These are phyloP conservation scores for Conticribra guillardii DNA, from an alignment of 108 stramenopile genomes.

Conservation along the genomic window DNA sequence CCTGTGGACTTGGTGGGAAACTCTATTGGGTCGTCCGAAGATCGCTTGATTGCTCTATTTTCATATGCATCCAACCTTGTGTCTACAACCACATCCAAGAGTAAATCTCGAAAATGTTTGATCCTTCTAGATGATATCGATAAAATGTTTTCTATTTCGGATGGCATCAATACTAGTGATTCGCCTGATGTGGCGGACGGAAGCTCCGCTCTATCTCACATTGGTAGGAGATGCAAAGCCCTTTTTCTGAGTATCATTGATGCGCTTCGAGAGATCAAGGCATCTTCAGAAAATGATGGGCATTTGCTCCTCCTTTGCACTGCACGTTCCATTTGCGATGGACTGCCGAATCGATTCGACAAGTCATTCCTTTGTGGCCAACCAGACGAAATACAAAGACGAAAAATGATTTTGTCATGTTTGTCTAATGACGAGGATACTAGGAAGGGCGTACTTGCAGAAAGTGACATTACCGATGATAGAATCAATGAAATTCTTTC, in stretches of 20 bases:
- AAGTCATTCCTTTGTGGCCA: conserved; percentile 37
- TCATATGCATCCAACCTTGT: conserved; percentile 26
- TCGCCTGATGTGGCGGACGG: too few relatives aligned
- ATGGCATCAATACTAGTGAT: too few relatives aligned
- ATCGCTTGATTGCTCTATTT: conserved; percentile 65
- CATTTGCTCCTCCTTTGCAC: conserved; percentile 68
- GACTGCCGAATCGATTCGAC: conserved; percentile 60
- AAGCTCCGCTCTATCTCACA: conserved; percentile 11
- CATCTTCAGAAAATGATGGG: conserved; percentile 1
- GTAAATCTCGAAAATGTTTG: conserved; percentile 46
- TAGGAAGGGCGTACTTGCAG: too few relatives aligned
- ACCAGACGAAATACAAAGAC: conserved; percentile 61
- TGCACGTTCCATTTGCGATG: conserved; percentile 40
- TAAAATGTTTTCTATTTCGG: conserved; percentile 45
- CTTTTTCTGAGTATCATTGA: conserved; percentile 52
- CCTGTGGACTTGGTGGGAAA: conserved; percentile 59
- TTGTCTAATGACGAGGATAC: conserved; percentile 14
- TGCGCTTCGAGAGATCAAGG: conserved; percentile 17
- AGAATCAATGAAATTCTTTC: conserved; percentile 26
- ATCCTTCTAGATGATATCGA: conserved; percentile 80
- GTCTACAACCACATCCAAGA: not conserved
- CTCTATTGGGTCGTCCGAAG: conserved; percentile 71
- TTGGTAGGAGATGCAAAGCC: conserved; percentile 42
- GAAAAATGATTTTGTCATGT: conserved; percentile 45
- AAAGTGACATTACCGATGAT: conserved; percentile 4